Base-by-base conservation (phyloP, 805 yeast genomes). In the Saturnispora diversa region DNA sequence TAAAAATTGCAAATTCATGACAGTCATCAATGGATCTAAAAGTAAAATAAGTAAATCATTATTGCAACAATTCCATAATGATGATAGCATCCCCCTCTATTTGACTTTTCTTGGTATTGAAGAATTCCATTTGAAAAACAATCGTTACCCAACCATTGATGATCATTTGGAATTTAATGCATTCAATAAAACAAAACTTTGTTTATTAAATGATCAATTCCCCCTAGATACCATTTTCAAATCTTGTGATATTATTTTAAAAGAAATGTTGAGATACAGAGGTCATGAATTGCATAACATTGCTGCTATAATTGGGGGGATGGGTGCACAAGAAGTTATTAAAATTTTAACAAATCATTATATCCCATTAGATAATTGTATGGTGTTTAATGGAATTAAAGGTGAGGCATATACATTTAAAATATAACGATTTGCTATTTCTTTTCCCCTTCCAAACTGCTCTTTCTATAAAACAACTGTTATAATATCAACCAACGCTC, bases 241-340 rank as follows among this genome's bases (percentile, higher is more conserved):
- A 31, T 54, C 64, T 0, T 56, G 68, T 27, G 52, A 58, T 11
- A 68, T 67, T 32, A 53, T 64, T 8, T 50, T 74, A 11, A 58
- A 60, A 29, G 73, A 69, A 43, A 55, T 78, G 37, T 43, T 62
- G 4, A 47, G 72, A 43, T 49, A 58, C 6, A 55, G 65, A 5
- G 73, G 74, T 3, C 44, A 50, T 1, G 76, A 74, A 46, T 37
- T 75, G 11, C 79, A 75, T 45, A 80, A 81, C 50, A 68, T 75
- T 12, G 63, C 80, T 16, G 69, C 95, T 4, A 59, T 85, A 3
- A 64, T 84, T 48, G 97, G 96, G 2, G 97, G 96, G 0, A 64
- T 88, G 10, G 87, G 76, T 0, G 80, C 86, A 3, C 96, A 90
- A 55, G 98, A 90, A 55, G 77, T 74, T 4, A 66, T 85, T 38